These are phyloP conservation scores for Coemansia sp. DNA, from an alignment of 192 early-diverging fungal genomes.

Conservation along the genomic window DNA sequence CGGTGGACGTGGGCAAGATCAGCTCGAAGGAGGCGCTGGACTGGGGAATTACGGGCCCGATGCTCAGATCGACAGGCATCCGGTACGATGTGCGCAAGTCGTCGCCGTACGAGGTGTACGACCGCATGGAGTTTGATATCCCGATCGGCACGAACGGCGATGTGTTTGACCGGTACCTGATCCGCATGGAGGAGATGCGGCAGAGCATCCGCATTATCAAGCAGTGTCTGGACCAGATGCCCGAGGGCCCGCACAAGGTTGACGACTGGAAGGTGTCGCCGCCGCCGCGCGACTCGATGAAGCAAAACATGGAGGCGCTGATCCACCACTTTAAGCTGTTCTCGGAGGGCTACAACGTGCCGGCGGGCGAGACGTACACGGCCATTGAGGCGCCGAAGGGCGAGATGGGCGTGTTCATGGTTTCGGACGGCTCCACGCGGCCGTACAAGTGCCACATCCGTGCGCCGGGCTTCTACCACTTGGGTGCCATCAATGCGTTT, in stretches of 20 bases:
- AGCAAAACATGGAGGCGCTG: conserved; percentile 98
- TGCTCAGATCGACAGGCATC: conserved; percentile 92
- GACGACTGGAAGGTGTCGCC: conserved; percentile 98
- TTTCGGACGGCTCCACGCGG: conserved; percentile 89
- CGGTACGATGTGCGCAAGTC: conserved; percentile 95
- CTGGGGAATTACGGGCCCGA: conserved; percentile 91
- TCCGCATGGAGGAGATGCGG: conserved; percentile 99
- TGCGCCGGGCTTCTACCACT: conserved; percentile 94
- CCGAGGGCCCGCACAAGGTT: conserved; percentile 88
- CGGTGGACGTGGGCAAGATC: conserved; percentile 83
- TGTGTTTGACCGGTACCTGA: conserved; percentile 93
- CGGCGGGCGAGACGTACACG: conserved; percentile 96
- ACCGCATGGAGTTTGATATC: conserved; percentile 93
- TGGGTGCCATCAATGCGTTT: conserved; percentile 88
- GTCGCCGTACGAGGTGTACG: conserved; percentile 94
- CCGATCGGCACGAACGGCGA: conserved; percentile 94
- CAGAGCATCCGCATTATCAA: conserved; percentile 92
- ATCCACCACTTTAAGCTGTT: conserved; percentile 99
- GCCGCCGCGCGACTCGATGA: conserved; percentile 91
- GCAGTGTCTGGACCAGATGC: conserved; percentile 97
- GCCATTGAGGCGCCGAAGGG: conserved; percentile 98
- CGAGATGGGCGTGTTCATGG: conserved; percentile 95
- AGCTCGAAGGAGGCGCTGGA: conserved; percentile 86
- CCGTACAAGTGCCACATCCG: conserved; percentile 98
- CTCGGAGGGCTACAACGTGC: conserved; percentile 98